Percentiles rank a stretch among this genome's conserved stretches.
These are phyloP conservation scores for Erigeron canadensis DNA, from an alignment of 129 eudicot genomes.

Conservation along the genomic window DNA sequence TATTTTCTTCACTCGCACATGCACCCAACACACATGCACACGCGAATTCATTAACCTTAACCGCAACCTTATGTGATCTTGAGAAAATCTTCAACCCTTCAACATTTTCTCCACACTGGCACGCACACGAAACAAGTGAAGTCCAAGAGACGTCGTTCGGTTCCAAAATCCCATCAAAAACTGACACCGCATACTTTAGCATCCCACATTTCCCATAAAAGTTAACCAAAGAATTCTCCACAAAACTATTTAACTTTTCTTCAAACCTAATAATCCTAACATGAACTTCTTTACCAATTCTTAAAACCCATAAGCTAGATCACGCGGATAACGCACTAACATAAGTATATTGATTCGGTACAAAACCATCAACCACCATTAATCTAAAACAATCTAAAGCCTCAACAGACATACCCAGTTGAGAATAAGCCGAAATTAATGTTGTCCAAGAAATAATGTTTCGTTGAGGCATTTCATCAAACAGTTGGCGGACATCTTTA, in stretches of 20 bases:
- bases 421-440: constrained; percentile 52
- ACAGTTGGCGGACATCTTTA: constrained; percentile 52
- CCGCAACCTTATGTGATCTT: constrained; percentile 44
- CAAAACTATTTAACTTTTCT: constrained; percentile 46
- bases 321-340: constrained; percentile 64
- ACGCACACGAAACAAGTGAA: constrained; percentile 51
- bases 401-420: constrained; percentile 39
- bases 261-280: constrained; percentile 43
- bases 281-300: constrained; percentile 61
- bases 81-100: constrained; percentile 50
- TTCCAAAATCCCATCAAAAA: constrained; percentile 50
- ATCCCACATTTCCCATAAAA: constrained; percentile 78
- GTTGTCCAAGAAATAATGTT: constrained; percentile 70
- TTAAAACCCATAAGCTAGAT: constrained; percentile 36
- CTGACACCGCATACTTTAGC: constrained; percentile 42
- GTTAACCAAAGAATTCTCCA: constrained; percentile 58
- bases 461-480: constrained; percentile 61
- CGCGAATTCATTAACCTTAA: constrained; percentile 49
- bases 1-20: constrained; percentile 48
- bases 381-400: constrained; percentile 45
- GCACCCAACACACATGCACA: constrained; percentile 57
- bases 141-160: constrained; percentile 62
- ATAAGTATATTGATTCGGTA: constrained; percentile 55
- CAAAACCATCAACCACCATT: constrained; percentile 51
- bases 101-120: constrained; percentile 54